A percentile compares a stretch with the other conserved stretches of the same genome.
phyloP scores from a whole-genome alignment of 805 yeast genomes.

The Clavispora vitiphila region DNA sequence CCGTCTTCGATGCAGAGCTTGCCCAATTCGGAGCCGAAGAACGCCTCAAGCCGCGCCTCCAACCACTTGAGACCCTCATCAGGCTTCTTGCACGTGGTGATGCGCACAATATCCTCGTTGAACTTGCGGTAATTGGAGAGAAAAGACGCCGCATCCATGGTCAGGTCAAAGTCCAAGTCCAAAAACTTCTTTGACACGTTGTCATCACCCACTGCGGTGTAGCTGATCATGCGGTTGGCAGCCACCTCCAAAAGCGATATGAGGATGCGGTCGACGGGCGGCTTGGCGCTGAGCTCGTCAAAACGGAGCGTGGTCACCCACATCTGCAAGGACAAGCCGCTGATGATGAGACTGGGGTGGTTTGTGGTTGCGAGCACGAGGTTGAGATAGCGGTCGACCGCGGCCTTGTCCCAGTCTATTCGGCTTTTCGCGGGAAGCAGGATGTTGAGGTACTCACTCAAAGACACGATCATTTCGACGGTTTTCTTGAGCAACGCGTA shows the following conservation, averaged over 20 bases:
- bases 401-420: conserved; percentile 51
- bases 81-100: conserved; percentile 81
- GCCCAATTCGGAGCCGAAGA: conserved; percentile 70
- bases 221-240: conserved; percentile 73
- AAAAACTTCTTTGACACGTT: conserved; percentile 60
- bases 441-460: conserved; percentile 70
- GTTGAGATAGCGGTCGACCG: conserved; percentile 61
- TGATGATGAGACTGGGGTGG: conserved; percentile 82
- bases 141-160: conserved; percentile 73
- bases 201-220: conserved; percentile 61
- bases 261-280: conserved; percentile 50
- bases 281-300: conserved; percentile 62
- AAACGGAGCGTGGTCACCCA: conserved; percentile 89
- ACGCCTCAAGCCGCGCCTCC: conserved; percentile 62
- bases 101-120: conserved; percentile 85
- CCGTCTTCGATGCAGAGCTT: conserved; percentile 52
- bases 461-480: conserved; percentile 87
- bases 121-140: conserved; percentile 75
- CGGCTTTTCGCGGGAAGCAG: conserved; percentile 31
- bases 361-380: conserved; percentile 76
- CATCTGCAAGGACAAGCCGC: conserved; percentile 86
- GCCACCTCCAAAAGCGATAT: conserved; percentile 71
- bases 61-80: conserved; percentile 80
- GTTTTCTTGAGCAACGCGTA: conserved; percentile 84
- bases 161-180: conserved; percentile 84